phyloP scores from a whole-genome alignment of 306 rosid genomes.

The Lagenaria siceraria region DNA sequence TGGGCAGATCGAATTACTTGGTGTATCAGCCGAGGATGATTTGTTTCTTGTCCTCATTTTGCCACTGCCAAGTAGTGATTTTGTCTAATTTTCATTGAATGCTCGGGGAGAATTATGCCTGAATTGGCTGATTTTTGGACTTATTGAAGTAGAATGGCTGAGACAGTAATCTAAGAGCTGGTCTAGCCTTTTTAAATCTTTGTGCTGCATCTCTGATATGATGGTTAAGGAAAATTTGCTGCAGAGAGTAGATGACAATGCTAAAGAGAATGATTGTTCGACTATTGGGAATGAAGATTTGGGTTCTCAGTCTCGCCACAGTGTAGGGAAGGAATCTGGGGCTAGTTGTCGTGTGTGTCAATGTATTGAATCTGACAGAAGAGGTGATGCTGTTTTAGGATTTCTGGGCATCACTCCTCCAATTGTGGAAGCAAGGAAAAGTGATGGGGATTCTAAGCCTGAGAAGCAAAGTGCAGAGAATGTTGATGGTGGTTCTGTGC shows the following conservation, averaged over 20 bases:
- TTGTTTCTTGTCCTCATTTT: neutral
- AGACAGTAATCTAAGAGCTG: slow-evolving; percentile 14
- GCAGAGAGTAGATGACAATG: slow-evolving; percentile 22
- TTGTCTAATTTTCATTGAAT: neutral
- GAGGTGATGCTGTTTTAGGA: slow-evolving; percentile 67
- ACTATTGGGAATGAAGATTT: slow-evolving; percentile 29
- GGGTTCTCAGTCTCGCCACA: slow-evolving; percentile 35
- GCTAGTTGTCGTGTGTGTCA: slow-evolving; percentile 91
- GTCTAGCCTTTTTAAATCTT: slow-evolving; percentile 11
- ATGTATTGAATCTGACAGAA: slow-evolving; percentile 74
- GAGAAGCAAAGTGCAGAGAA: slow-evolving; percentile 17
- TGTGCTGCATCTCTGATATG: slow-evolving; percentile 5
- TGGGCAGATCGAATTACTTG: neutral
- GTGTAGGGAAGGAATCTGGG: slow-evolving; percentile 49
- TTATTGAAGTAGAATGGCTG: slow-evolving; percentile 14
- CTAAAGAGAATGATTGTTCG: slow-evolving; percentile 20
- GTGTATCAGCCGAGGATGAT: neutral
- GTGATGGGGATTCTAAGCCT: slow-evolving; percentile 20
- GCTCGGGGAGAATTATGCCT: neutral
- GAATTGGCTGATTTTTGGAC: slow-evolving; percentile 3
- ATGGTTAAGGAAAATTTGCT: slow-evolving; percentile 37
- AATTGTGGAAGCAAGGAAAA: slow-evolving; percentile 18
- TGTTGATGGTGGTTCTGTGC: slow-evolving; percentile 8
- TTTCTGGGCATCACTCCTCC: slow-evolving; percentile 53
- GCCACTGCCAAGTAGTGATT: neutral